Percentiles rank a stretch among this genome's conserved stretches.
phyloP scores from a whole-genome alignment of 1,139 yeast genomes.

The Lodderomyces margitis region DNA sequence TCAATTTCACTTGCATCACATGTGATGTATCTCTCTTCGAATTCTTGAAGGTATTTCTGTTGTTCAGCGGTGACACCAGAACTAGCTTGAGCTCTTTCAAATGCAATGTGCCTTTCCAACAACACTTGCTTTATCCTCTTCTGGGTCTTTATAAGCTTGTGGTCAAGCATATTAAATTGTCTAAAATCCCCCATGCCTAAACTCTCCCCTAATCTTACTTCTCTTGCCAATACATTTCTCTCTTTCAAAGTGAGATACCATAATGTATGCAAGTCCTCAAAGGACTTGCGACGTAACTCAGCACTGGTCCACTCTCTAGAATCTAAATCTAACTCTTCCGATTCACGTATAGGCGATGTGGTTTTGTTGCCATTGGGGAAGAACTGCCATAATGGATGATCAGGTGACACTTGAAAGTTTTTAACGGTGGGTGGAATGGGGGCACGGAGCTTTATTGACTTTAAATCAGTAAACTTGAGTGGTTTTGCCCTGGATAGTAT shows the following conservation, averaged over 20 bases:
- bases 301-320: constrained; percentile 87
- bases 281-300: constrained; percentile 86
- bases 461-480: constrained; percentile 15
- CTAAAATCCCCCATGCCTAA: constrained; percentile 27
- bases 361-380: constrained; percentile 54
- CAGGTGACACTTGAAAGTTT: constrained; percentile 71
- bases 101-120: constrained; percentile 79
- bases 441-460: constrained; percentile 54
- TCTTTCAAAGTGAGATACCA: constrained; percentile 90
- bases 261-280: constrained; percentile 84
- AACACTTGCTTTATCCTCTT: constrained; percentile 78
- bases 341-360: constrained; percentile 56
- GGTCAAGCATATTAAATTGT: constrained; percentile 32
- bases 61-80: constrained; percentile 35
- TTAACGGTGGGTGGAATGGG: constrained; percentile 83
- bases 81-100: constrained; percentile 56
- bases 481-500: constrained; percentile 8
- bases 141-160: constrained; percentile 37
- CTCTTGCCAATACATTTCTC: constrained; percentile 77
- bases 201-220: constrained; percentile 48
- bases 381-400: constrained; percentile 96
- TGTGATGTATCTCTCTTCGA: constrained; percentile 56
- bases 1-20: constrained; percentile 47
- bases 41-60: constrained; percentile 51
- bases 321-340: constrained; percentile 48